Evolutionary conservation across 495 filamentous ascomycete species (phyloP).

Genomic region (Aspergillus nidulans): DNA sequence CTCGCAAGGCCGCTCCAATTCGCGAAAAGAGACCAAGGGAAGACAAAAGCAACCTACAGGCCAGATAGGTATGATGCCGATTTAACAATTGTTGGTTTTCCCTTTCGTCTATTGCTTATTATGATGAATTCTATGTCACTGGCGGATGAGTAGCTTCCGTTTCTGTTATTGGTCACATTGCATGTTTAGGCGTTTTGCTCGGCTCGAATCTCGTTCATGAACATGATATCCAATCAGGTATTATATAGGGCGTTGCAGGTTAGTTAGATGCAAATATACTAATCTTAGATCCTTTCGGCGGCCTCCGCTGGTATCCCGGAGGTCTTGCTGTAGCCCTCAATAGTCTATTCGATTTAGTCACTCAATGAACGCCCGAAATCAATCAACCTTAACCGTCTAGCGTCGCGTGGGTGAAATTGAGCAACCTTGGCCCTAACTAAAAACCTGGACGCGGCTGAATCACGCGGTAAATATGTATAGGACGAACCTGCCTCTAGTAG

Average conservation of each 20-base stretch:
- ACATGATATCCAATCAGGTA: slow-evolving; percentile 9
- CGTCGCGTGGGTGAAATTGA: slow-evolving; percentile 81
- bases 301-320: background rate
- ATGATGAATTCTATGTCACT: slow-evolving; percentile 23
- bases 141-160: slow-evolving; percentile 9
- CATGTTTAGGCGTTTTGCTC: slow-evolving; percentile 15
- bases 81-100: slow-evolving; percentile 23
- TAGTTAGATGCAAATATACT: background rate
- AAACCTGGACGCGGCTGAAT: slow-evolving; percentile 79
- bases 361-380: slow-evolving; percentile 80
- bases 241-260: slow-evolving; percentile 8
- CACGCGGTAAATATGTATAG: slow-evolving; percentile 66
- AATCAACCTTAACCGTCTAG: slow-evolving; percentile 66
- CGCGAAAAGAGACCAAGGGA: slow-evolving; percentile 26
- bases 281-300: background rate
- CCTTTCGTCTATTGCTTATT: slow-evolving; percentile 2
- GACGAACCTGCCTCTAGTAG: slow-evolving; percentile 58
- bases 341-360: slow-evolving; percentile 36
- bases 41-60: slow-evolving; percentile 34
- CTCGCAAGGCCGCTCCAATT: slow-evolving; percentile 21
- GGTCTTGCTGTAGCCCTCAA: background rate
- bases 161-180: slow-evolving; percentile 13
- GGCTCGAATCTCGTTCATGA: background rate
- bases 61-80: slow-evolving; percentile 46
- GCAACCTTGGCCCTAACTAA: slow-evolving; percentile 80